phyloP scores from a whole-genome alignment of 768 basidiomycete species.

The Boletus coccyginus region DNA sequence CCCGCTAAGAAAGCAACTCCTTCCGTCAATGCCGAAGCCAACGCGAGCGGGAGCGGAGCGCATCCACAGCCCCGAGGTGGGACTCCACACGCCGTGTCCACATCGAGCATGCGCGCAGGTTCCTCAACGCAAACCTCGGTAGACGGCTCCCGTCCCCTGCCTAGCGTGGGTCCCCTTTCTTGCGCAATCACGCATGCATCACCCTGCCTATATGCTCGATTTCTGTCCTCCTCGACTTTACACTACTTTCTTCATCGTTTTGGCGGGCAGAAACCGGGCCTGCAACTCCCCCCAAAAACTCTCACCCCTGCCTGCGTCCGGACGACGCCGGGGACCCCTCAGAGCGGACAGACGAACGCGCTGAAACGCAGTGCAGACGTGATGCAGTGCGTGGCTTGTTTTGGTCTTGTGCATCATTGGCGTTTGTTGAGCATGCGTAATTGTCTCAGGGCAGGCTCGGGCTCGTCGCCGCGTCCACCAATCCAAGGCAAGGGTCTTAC shows the following conservation, averaged over 20 bases:
- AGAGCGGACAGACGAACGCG: constrained; percentile 3
- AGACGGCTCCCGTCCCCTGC: constrained; percentile 51
- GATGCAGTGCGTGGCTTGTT: constrained; percentile 27
- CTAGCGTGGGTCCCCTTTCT: constrained; percentile 36
- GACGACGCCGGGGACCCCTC: constrained; percentile 1
- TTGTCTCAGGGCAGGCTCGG: constrained; percentile 15
- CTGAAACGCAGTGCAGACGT: constrained; percentile 36
- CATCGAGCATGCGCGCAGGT: not conserved
- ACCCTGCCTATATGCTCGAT: constrained; percentile 4
- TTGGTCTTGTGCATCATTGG: no score
- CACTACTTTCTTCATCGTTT: not conserved
- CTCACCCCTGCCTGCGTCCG: constrained; percentile 4
- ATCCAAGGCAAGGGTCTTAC: constrained; percentile 40
- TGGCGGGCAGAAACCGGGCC: constrained; percentile 10
- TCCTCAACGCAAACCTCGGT: constrained; percentile 27
- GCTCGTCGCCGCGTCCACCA: constrained; percentile 19
- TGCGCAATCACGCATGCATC: not conserved
- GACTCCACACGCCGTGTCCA: not conserved
- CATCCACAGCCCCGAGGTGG: not conserved
- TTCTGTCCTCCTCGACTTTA: not conserved
- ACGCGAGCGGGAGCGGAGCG: not conserved
- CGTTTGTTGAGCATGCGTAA: not conserved
- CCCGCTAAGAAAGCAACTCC: not conserved
- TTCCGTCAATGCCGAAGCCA: not conserved
- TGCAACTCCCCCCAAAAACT: constrained; percentile 6